Conservation (phyloP, 331 rosid species). For the Prunus yedoensis region DNA sequence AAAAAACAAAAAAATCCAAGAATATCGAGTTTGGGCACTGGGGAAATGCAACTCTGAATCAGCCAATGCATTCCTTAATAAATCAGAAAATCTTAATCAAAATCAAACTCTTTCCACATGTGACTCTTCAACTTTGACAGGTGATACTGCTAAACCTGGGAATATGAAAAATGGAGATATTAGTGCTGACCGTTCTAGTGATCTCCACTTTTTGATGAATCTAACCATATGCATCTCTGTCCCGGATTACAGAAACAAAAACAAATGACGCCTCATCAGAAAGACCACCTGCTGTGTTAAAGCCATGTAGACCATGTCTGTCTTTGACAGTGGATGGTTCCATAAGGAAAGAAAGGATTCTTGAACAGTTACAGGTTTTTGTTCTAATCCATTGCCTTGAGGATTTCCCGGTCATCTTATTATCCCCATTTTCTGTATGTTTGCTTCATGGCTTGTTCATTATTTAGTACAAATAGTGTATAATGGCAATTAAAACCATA, state of each 20-base stretch:
- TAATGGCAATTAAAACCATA: too few relatives aligned
- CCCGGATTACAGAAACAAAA: slow-evolving; percentile 20
- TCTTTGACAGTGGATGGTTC: neutral
- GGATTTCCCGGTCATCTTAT: slow-evolving; percentile 8
- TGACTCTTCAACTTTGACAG: slow-evolving; percentile 21
- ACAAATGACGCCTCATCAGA: slow-evolving; percentile 28
- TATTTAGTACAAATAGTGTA: too few relatives aligned
- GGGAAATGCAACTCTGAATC: slow-evolving; percentile 55
- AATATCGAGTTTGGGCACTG: slow-evolving; percentile 70
- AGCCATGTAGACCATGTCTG: neutral
- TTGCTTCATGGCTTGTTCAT: neutral
- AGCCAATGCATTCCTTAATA: slow-evolving; percentile 29
- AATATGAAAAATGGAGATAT: neutral
- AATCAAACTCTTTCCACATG: slow-evolving; percentile 17
- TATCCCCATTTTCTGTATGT: slow-evolving; percentile 14
- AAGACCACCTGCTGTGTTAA: slow-evolving; percentile 29
- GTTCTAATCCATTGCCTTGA: slow-evolving; percentile 16
- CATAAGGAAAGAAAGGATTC: slow-evolving; percentile 63
- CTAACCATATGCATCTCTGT: neutral
- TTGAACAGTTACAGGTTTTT: slow-evolving; percentile 65
- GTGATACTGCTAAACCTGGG: slow-evolving; percentile 17
- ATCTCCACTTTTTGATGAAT: neutral
- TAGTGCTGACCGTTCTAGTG: neutral
- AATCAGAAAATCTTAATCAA: slow-evolving; percentile 33
- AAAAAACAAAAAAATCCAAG: slow-evolving; percentile 45